Base-by-base conservation (phyloP, 2,329 filamentous ascomycete genomes). In the Emericellopsis atlantica region DNA sequence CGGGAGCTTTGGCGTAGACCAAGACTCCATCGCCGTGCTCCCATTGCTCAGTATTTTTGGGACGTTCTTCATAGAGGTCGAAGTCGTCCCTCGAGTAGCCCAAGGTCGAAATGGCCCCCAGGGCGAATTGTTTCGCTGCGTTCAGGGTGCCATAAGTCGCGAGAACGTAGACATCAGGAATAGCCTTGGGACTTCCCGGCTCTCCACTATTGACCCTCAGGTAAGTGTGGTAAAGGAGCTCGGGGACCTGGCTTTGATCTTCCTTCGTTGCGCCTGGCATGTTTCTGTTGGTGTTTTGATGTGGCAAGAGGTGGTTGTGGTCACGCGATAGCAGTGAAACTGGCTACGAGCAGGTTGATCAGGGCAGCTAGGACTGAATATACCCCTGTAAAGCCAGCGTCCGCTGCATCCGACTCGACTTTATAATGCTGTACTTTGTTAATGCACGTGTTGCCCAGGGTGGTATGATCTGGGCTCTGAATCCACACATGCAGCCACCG, bases 51-150 rank as follows among this genome's bases (percentile, higher is more conserved):
- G 36, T 31, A n/a, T 45, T 41, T 7, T 31, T 29, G 10, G 47
- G 44, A 2, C 47, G 45, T 3, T 51, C 46, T 26, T 54, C 49
- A 44, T 60, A 66, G 7, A 47, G 44, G n/a, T 39, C 39, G 40
- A 67, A 66, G 44, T 64, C 62, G 6, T 54, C 51, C 5, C 54
- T 51, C 1, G 54, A 36, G 49, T 65, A 67, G 32, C 56, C 55
- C 21, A 66, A 53, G 0, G 43, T 39, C 5, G 50, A 36, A 0
- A 69, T 50, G 1, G 57, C 54, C 5, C 44, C 44, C 26, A 44
- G 42, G 14, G 62, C 54, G 29, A 58, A 65, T 2, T 43, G 41
- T 44, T 66, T 65, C 12, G 65, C 63, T 0, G 58, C 54, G 4
- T 49, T 37, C 5, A 65, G 46, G 14, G 52, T 51, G 4, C 55